Percentiles rank a stretch among this genome's conserved stretches.
phyloP scores from a whole-genome alignment of 176 grass and related monocot genomes.

The Juncus inflexus region DNA sequence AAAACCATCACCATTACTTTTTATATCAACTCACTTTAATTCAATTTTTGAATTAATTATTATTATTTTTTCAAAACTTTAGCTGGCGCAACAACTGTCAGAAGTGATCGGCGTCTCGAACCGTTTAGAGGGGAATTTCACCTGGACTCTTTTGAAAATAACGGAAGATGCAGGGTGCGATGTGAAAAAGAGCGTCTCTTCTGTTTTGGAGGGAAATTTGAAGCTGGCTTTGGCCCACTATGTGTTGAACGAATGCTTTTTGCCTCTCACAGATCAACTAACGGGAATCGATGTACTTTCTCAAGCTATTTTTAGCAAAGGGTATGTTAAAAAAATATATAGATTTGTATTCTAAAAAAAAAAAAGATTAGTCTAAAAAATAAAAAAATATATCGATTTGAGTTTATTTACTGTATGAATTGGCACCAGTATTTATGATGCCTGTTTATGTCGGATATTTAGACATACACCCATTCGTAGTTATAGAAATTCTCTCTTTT shows the following conservation, averaged over 20 bases:
- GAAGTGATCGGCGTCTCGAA: slow-evolving; percentile 45
- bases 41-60: not conserved
- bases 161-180: slow-evolving; percentile 23
- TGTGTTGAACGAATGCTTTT: slow-evolving; percentile 72
- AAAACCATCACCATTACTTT: not conserved
- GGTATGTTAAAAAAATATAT: slow-evolving; percentile 27
- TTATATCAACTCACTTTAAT: not conserved
- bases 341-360: no score
- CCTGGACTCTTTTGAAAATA: slow-evolving; percentile 54
- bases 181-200: slow-evolving; percentile 5
- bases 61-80: slow-evolving; percentile 15
- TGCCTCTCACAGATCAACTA: slow-evolving; percentile 54
- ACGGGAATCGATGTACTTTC: slow-evolving; percentile 56
- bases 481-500: no score
- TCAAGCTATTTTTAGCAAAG: slow-evolving; percentile 58
- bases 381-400: not conserved
- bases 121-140: slow-evolving; percentile 41
- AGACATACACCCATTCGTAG: no score
- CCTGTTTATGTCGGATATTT: no score
- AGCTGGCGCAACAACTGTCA: slow-evolving; percentile 49
- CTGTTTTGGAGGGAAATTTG: slow-evolving; percentile 42
- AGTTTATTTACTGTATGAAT: no score
- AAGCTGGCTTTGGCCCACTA: slow-evolving; percentile 42
- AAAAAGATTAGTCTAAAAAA: no score
- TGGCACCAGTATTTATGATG: no score